Evolutionary conservation across 768 basidiomycete species (phyloP).

Genomic region (Amanita polypyramis): DNA sequence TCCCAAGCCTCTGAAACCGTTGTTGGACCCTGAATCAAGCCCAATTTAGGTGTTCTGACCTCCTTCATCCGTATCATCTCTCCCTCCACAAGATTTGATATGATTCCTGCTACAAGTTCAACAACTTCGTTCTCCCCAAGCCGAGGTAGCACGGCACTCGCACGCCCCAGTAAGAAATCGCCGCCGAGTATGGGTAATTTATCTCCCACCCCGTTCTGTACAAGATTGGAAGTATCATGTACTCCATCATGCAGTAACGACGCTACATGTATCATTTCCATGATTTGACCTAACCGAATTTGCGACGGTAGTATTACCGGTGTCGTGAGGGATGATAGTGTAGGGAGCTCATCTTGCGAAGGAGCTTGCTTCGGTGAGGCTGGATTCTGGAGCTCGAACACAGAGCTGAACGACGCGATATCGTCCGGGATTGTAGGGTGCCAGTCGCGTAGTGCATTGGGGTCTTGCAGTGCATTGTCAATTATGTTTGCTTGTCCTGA

Average conservation of each 20-base stretch:
- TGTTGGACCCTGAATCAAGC: constrained; percentile 20
- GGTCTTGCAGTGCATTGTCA: constrained; percentile 67
- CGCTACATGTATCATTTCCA: constrained; percentile 97
- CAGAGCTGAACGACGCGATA: constrained; percentile 53
- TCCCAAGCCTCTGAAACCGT: constrained; percentile 48
- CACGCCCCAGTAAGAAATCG: constrained; percentile 90
- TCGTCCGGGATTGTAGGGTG: constrained; percentile 82
- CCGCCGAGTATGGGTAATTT: constrained; percentile 92
- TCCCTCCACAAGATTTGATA: constrained; percentile 94
- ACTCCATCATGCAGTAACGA: constrained; percentile 91
- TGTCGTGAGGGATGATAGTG: constrained; percentile 17
- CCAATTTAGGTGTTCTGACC: constrained; percentile 29
- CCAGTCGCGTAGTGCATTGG: constrained; percentile 84
- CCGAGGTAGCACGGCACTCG: constrained; percentile 77
- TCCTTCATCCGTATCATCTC: constrained; percentile 76
- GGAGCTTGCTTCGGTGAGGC: constrained; percentile 5
- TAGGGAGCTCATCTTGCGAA: constrained; percentile 14
- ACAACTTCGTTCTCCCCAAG: constrained; percentile 86
- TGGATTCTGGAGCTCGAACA: constrained; percentile 39
- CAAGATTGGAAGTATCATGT: constrained; percentile 53
- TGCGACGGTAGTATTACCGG: constrained; percentile 73
- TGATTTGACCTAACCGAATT: constrained; percentile 85
- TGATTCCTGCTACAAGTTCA: constrained; percentile 84
- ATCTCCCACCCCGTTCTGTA: constrained; percentile 65
- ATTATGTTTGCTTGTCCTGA: constrained; percentile 47